Percentiles rank a stretch among this genome's conserved stretches.
These are phyloP conservation scores for Metarhizium brunneum DNA, from an alignment of 2,329 filamentous ascomycete species.

Conservation along the genomic window DNA sequence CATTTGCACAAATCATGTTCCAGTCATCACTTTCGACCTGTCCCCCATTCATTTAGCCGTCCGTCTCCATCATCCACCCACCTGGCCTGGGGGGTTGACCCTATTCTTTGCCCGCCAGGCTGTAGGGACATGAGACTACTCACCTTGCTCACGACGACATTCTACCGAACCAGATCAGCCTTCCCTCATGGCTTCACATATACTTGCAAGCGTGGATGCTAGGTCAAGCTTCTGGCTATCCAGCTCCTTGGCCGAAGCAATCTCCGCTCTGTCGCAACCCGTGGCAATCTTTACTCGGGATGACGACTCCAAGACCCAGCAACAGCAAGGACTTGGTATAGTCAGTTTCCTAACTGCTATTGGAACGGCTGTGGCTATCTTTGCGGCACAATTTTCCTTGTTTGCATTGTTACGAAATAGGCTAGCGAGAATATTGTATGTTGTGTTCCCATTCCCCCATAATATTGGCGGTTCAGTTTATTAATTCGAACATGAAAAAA, in stretches of 20 bases:
- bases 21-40: neutral
- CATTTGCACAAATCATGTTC: neutral
- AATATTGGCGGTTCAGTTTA: constrained; percentile 7
- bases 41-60: neutral
- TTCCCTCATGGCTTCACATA: neutral
- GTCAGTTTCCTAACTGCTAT: constrained; percentile 53
- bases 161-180: neutral
- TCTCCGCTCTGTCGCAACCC: neutral
- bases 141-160: neutral
- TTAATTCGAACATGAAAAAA: neutral
- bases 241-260: neutral
- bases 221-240: neutral
- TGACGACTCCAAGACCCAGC: constrained; percentile 19
- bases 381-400: constrained; percentile 54
- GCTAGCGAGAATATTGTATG: constrained; percentile 73
- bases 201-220: neutral
- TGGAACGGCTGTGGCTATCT: constrained; percentile 51
- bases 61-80: neutral
- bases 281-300: constrained; percentile 4
- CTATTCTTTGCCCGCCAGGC: neutral
- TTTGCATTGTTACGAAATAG: constrained; percentile 73
- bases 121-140: neutral
- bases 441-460: neutral
- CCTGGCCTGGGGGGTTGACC: neutral
- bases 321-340: constrained; percentile 33